These are phyloP conservation scores for Pilaira anomala DNA, from an alignment of 192 early-diverging fungal genomes.

Conservation along the genomic window DNA sequence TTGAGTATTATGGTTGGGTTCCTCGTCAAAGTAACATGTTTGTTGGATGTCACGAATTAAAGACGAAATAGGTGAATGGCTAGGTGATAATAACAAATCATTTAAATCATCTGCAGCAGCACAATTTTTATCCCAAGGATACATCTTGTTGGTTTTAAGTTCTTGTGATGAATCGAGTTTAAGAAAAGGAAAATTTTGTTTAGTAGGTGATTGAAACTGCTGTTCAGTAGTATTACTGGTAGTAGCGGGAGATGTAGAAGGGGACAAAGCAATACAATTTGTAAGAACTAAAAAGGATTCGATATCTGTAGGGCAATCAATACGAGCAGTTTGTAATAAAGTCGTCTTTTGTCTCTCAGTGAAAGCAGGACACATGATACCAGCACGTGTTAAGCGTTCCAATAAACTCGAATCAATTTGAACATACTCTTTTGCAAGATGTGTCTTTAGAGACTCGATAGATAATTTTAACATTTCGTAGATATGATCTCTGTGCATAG, in stretches of 20 bases:
- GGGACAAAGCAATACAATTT: background rate
- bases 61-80: too few species aligned
- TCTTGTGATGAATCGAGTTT: too few species aligned
- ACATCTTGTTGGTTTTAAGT: too few species aligned
- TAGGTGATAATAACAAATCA: too few species aligned
- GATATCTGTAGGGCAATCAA: conserved; percentile 17
- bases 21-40: too few species aligned
- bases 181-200: too few species aligned
- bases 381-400: conserved; percentile 54
- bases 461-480: conserved; percentile 58
- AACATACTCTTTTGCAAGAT: conserved; percentile 56
- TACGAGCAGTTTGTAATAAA: conserved; percentile 23
- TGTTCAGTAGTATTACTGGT: too few species aligned
- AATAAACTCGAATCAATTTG: conserved; percentile 56
- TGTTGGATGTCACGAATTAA: too few species aligned
- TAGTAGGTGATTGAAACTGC: too few species aligned
- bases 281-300: background rate
- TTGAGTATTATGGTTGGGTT: too few species aligned
- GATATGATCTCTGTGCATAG: conserved; percentile 70
- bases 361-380: conserved; percentile 68
- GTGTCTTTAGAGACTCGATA: conserved; percentile 54
- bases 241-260: background rate
- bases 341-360: conserved; percentile 68
- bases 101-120: too few species aligned
- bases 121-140: too few species aligned